Percentiles rank a stretch among this genome's conserved stretches.
These are phyloP conservation scores for Marvania coccoides DNA, from an alignment of 139 green algal species.

Conservation along the genomic window DNA sequence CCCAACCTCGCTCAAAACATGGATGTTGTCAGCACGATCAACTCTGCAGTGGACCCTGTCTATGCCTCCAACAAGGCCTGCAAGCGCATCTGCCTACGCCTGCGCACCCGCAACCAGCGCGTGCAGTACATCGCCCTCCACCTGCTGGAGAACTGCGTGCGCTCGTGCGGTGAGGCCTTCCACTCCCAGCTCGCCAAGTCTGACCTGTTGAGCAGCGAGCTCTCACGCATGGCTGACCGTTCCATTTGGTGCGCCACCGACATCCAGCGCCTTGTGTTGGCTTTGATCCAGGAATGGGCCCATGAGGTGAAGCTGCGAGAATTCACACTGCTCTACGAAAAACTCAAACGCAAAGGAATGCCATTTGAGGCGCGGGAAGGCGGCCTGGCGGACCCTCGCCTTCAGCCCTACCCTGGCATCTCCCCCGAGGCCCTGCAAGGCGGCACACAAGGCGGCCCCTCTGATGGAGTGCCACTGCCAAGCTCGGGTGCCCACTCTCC, in stretches of 20 bases:
- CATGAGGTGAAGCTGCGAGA: neutral
- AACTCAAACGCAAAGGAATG: neutral
- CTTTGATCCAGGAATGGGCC: conserved; percentile 22
- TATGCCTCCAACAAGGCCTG: conserved; percentile 18
- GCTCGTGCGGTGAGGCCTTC: conserved; percentile 18
- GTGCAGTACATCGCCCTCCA: conserved; percentile 13
- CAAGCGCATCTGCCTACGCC: conserved; percentile 3
- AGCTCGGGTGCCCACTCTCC: too few species aligned
- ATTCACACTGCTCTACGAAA: conserved; percentile 8
- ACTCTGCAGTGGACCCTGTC: neutral
- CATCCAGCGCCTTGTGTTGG: conserved; percentile 11
- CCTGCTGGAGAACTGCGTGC: conserved; percentile 5
- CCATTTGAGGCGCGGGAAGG: neutral
- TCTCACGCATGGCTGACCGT: conserved; percentile 3
- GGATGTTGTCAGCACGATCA: conserved; percentile 10
- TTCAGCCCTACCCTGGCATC: conserved; percentile 4
- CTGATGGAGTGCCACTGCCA: too few species aligned
- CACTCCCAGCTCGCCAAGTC: conserved; percentile 10
- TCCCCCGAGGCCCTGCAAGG: too few species aligned
- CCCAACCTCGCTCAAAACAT: conserved; percentile 19
- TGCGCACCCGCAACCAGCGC: neutral
- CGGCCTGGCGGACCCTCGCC: neutral
- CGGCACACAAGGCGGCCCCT: too few species aligned
- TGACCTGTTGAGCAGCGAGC: conserved; percentile 8
- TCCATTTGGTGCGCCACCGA: conserved; percentile 2